phyloP scores from a whole-genome alignment of 1,139 yeast species.

The Suhomyces bribrorum region DNA sequence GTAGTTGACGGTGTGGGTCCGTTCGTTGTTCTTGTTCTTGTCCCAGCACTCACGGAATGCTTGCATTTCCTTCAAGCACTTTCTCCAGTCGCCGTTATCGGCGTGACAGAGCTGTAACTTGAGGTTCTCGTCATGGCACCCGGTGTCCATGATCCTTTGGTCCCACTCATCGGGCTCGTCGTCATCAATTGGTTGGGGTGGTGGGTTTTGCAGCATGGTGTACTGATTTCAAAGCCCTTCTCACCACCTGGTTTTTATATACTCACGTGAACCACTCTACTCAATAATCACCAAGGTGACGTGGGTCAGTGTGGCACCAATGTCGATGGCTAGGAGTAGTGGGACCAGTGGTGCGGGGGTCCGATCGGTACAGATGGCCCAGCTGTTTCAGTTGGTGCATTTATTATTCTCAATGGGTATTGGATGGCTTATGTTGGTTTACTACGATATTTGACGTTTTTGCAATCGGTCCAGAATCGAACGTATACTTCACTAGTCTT shows the following conservation, averaged over 20 bases:
- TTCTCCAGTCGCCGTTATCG: conserved; percentile 78
- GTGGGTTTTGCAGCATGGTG: conserved; percentile 1
- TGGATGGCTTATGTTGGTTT: too few relatives aligned
- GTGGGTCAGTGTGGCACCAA: too few relatives aligned
- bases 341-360: too few relatives aligned
- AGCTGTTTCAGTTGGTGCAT: too few relatives aligned
- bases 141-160: conserved; percentile 67
- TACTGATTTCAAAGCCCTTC: neutral
- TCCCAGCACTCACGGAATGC: conserved; percentile 73
- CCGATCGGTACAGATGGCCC: too few relatives aligned
- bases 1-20: conserved; percentile 51
- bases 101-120: conserved; percentile 74
- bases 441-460: too few relatives aligned
- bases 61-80: conserved; percentile 66
- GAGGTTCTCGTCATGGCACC: conserved; percentile 71
- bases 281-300: too few relatives aligned
- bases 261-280: neutral
- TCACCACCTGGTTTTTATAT: neutral
- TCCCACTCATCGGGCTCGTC: conserved; percentile 79
- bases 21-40: conserved; percentile 52
- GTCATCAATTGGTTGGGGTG: conserved; percentile 29
- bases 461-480: too few relatives aligned
- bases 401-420: too few relatives aligned
- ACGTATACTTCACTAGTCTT: too few relatives aligned
- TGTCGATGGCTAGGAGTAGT: too few relatives aligned